A percentile compares a stretch with the other conserved stretches of the same genome.
Conservation (phyloP, 202 grass and related monocot genomes). For the Saccharum hybrid region DNA sequence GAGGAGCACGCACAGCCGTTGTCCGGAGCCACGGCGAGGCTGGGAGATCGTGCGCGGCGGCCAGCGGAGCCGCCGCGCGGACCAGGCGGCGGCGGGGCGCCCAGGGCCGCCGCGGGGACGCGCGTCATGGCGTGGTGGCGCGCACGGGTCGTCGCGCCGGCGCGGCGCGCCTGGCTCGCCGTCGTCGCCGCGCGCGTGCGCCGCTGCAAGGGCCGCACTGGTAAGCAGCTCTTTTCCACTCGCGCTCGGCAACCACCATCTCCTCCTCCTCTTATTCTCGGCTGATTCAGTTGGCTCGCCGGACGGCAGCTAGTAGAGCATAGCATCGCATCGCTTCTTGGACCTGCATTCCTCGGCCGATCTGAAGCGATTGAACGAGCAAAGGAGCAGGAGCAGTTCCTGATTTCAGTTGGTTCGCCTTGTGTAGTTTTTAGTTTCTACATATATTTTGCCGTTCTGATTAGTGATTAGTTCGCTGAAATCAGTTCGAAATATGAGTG, state of each 20-base stretch:
- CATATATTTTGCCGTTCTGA: not conserved
- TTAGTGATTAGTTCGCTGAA: not conserved
- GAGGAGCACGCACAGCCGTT: not conserved
- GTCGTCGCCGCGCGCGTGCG: constrained; percentile 60
- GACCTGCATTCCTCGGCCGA: not conserved
- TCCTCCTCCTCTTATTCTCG: not conserved
- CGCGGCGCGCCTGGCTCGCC: constrained; percentile 66
- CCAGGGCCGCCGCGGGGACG: not conserved
- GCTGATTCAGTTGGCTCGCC: not conserved
- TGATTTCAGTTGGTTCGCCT: not conserved
- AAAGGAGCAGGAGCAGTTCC: not conserved
- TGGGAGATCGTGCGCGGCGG: constrained; percentile 15
- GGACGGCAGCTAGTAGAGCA: too few species aligned
- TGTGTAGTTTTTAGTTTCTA: not conserved
- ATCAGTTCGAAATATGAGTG: not conserved
- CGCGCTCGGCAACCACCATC: too few species aligned
- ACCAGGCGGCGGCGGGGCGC: not conserved
- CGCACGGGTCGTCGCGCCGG: constrained; percentile 61
- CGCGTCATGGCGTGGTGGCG: constrained; percentile 77
- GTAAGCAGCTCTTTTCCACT: constrained; percentile 22
- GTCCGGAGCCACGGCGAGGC: constrained; percentile 24
- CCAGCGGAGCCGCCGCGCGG: constrained; percentile 36
- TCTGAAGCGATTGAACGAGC: not conserved
- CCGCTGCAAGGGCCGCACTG: constrained; percentile 31
- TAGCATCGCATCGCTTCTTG: too few species aligned